Conservation (phyloP, 495 filamentous ascomycete species). For the Chaetomium tenue region DNA sequence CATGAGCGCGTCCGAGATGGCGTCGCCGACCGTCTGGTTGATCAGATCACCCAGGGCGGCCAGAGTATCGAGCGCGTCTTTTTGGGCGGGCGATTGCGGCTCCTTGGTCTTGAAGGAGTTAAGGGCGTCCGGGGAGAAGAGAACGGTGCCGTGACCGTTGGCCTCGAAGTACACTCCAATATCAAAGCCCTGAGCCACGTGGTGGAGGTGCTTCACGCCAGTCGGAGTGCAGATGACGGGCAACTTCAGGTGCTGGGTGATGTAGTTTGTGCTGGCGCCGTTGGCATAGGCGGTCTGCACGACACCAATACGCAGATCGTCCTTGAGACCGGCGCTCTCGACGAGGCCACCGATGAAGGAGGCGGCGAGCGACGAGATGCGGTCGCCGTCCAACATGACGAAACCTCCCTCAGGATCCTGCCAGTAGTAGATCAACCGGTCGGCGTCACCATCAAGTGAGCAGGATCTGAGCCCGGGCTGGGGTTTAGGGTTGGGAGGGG, state of each 20-base stretch:
- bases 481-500: conserved; percentile 79
- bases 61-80: conserved; percentile 77
- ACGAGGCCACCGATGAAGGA: conserved; percentile 90
- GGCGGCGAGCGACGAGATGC: conserved; percentile 91
- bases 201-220: conserved; percentile 96
- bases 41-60: conserved; percentile 80
- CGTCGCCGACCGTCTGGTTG: conserved; percentile 97
- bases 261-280: conserved; percentile 88
- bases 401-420: conserved; percentile 75
- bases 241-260: conserved; percentile 81
- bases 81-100: conserved; percentile 88
- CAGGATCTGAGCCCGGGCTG: conserved; percentile 74
- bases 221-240: conserved; percentile 91
- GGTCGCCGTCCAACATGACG: conserved; percentile 90
- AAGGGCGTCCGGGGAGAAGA: conserved; percentile 82
- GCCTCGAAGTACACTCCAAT: conserved; percentile 98
- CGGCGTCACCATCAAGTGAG: conserved; percentile 92
- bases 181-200: conserved; percentile 86
- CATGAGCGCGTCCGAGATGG: conserved; percentile 91
- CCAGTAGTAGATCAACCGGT: conserved; percentile 95
- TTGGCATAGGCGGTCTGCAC: conserved; percentile 98
- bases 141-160: conserved; percentile 94
- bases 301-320: conserved; percentile 82
- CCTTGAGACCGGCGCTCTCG: conserved; percentile 70
- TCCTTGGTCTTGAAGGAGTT: conserved; percentile 71